Conservation (phyloP, 345 rosid species). For the Brassica nigra region DNA sequence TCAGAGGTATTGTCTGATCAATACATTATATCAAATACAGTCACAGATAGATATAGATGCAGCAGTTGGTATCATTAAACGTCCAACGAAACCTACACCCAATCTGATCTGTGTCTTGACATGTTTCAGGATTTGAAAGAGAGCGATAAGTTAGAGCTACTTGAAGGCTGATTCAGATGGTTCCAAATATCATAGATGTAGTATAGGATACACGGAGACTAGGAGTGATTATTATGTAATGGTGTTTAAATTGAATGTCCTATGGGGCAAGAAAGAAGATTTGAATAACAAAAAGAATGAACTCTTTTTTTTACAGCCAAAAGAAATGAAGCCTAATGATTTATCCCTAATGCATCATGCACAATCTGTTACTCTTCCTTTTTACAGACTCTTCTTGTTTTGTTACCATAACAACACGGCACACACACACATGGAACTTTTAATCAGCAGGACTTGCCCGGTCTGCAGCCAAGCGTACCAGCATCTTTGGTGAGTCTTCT, state of each 20-base stretch:
- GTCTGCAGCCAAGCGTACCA: not conserved
- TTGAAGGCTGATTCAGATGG: constrained; percentile 26
- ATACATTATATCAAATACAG: not conserved
- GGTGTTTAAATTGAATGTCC: not conserved
- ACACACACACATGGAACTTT: not conserved
- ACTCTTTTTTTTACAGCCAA: not conserved
- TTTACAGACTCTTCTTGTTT: not conserved
- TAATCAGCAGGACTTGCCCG: not conserved
- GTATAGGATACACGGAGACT: not conserved
- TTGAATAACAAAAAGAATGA: not conserved
- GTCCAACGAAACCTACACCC: not conserved
- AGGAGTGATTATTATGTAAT: not conserved
- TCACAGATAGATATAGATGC: not conserved
- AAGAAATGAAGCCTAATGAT: not conserved
- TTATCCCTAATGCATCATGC: not conserved
- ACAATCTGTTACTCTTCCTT: not conserved
- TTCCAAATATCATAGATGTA: not conserved
- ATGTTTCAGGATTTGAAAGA: constrained; percentile 36
- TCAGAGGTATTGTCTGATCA: constrained; percentile 46
- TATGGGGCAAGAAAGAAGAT: not conserved
- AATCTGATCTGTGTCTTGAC: constrained; percentile 7
- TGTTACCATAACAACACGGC: not conserved
- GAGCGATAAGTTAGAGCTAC: constrained; percentile 29
- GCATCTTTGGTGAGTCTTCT: constrained; percentile 1
- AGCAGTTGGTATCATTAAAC: not conserved